Base-by-base conservation (phyloP, 2,329 filamentous ascomycete species). In the Decorospora gaudefroyi region DNA sequence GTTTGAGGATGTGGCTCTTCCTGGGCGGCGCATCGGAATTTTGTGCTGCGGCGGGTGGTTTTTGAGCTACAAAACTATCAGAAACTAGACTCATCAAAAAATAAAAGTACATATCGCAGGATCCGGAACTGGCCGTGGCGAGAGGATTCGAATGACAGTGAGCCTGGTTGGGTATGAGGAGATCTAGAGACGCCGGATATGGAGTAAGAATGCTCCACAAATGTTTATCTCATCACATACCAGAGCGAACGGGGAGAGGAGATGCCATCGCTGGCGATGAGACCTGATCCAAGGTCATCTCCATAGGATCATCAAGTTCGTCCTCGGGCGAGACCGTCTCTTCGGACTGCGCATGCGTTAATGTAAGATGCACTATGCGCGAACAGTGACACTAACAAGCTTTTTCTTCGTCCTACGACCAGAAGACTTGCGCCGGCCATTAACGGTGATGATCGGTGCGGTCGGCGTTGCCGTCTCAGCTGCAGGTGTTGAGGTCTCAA, bases 281-380 rank as follows among this genome's bases (percentile, higher is more conserved):
- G 27, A 52, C 26, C 17, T 46, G 42, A 36, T 62, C 56, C 11
- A 62, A 29, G 9, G 49, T 47, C 16, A 15, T 28, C 13, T 47
- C 46, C 50, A 57, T 55, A 10, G 57, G 42, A 35, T 64, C 59
- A 15, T 64, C 57, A 6, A 61, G 46, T 30, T 63, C 58, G 37
- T 67, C 61, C 45, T 64, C 61, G n/a, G 56, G 58, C n/a, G 55
- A 59, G 27, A 67, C 57, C 2, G 34, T 62, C 32, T 64, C 57
- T 43, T 64, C 59, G 1, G 62, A 67, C 63, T 66, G 27, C 17
- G 18, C 13, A 15, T 17, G 16, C 3, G 27, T 60, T n/a, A 51
- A 37, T 19, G 16, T 27, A 2, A 6, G 38, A 26, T 22, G 22
- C 25, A 34, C 17, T 25, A 22, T n/a, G 22, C 15, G 26, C 19